Evolutionary conservation across 2,329 filamentous ascomycete genomes (phyloP), one percentile per base, ranked within the genome.

Genomic region (Aureobasidium musti): DNA sequence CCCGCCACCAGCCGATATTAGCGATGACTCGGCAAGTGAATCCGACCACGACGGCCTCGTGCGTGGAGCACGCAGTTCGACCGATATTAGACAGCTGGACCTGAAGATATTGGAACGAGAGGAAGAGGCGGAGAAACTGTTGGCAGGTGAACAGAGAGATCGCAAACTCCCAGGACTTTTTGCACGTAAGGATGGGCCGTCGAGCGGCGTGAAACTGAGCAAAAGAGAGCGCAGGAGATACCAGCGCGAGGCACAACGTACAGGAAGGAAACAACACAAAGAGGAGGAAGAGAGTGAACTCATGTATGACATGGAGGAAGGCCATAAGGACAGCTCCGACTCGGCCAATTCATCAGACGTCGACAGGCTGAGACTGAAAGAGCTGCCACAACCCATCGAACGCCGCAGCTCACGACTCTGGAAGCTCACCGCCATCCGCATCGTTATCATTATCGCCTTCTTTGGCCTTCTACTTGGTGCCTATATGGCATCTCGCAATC

Each of bases 261-360:
- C 69, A 50, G 69, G 73, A 67, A 70, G 74, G 68, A 78, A 82
- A 83, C 69, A 81, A 78, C 45, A 17, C 28, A 49, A 63, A 30
- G 70, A 76, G 85, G 74, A 77, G 82, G 87, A 91, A 71, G 87
- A 91, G 70, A 88, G 89, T 43, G 86, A 88, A 76, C 81, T 96
- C 73, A 91, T 96, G 88, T 93, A 91, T 76, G 91, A 95, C 79
- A 91, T 94, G 89, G 93, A 97, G 77, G 89, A 92, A 74, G 91
- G 92, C 2, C 84, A 90, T 73, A 87, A 84, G 68, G 90, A 81
- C 80, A 89, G 72, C 80, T 86, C 70, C 81, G 88, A 70, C 79
- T 76, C 74, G 30, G 72, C 77, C 39, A 72, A 74, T 61, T 80
- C 79, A 39, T 78, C 76, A 43, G 77, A 82, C 68, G 74, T 73